Base-by-base conservation (phyloP, 2,329 filamentous ascomycete species). In the Colletotrichum sp. region DNA sequence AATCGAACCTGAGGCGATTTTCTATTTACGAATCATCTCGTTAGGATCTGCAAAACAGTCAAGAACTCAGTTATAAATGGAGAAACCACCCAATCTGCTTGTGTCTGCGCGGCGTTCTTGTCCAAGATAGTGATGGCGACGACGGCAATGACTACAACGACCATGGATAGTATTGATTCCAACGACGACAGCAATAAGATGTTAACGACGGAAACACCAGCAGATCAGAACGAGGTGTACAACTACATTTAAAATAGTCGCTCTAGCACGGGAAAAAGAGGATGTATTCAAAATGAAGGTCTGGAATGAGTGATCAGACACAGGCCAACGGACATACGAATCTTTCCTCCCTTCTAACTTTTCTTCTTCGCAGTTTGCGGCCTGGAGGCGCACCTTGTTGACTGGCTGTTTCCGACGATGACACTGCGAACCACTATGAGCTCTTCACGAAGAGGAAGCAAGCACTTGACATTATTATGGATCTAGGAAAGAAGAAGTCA, bases 191-290 rank as follows among this genome's bases (percentile, higher is more conserved):
- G 1, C 18, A n/a, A 18, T 18, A n/a, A n/a, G 9, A 12, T 12
- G 1, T 10, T 4, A 44, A 44, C 39, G 9, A 12, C 3, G 18
- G 4, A n/a, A n/a, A 12, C 9, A 12, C 3, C 2, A n/a, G 39
- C 6, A 49, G 8, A 49, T 5, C 5, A 49, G 39, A 49, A 6
- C 2, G 6, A n/a, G 6, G 9, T 7, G 18, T n/a, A 2, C 18
- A 44, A 12, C 0, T 1, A 1, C 39, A 4, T 6, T n/a, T 3
- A 6, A n/a, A 6, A 2, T 6, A 44, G 39, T 44, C 3, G 4
- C 18, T n/a, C 18, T 39, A n/a, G 39, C 18, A 44, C 3, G 3
- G 18, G 39, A 44, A 44, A 3, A 44, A 3, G 18, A 10, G 39
- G 18, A 5, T 5, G 18, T 44, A 6, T 6, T 9, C 10, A 12